phyloP scores from a whole-genome alignment of 371 early-diverging fungal genomes.

The Polyrhizophydium stewartii region DNA sequence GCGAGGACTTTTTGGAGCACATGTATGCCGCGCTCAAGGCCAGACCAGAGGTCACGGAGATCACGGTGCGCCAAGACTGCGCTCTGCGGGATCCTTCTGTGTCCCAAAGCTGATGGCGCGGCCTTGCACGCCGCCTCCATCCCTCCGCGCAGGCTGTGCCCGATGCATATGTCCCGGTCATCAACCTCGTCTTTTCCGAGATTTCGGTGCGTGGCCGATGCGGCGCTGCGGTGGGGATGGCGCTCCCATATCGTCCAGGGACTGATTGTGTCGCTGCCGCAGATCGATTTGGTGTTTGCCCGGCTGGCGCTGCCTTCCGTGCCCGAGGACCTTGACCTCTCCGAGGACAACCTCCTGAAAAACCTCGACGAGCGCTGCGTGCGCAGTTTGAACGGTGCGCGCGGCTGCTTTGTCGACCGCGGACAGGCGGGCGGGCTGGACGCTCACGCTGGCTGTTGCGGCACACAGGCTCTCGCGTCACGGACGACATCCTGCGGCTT shows the following conservation, averaged over 20 bases:
- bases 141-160: constrained; percentile 54
- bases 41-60: constrained; percentile 81
- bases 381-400: constrained; percentile 87
- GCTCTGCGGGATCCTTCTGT: too few relatives aligned
- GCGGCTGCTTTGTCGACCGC: constrained; percentile 1
- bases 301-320: constrained; percentile 73
- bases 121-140: not conserved
- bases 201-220: constrained; percentile 63
- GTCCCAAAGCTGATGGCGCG: not conserved
- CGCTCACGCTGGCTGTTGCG: not conserved
- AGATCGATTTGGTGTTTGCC: constrained; percentile 98
- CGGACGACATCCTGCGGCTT: constrained; percentile 95
- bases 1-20: constrained; percentile 93
- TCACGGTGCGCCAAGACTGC: constrained; percentile 79
- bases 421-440: not conserved
- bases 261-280: too few relatives aligned
- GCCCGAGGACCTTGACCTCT: constrained; percentile 83
- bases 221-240: too few relatives aligned
- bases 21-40: constrained; percentile 87
- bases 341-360: constrained; percentile 83
- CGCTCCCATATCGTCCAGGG: too few relatives aligned
- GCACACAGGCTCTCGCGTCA: constrained; percentile 83
- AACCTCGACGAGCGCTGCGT: constrained; percentile 93
- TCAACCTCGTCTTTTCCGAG: constrained; percentile 89
- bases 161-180: constrained; percentile 98